phyloP scores from a whole-genome alignment of 768 basidiomycete species.

The Lactifluus subvellereus region DNA sequence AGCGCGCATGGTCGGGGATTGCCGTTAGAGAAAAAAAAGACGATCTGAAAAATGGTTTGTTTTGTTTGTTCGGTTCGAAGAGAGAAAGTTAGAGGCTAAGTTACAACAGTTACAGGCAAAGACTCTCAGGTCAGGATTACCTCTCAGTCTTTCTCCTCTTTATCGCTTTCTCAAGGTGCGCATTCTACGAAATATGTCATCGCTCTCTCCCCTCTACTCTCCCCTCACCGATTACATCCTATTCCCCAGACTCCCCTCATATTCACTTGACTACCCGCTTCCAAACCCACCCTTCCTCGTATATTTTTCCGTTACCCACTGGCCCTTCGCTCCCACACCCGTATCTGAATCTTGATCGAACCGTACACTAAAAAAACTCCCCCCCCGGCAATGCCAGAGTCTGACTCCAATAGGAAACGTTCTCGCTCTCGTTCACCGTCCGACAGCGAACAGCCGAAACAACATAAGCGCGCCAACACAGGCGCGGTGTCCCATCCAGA shows the following conservation, averaged over 20 bases:
- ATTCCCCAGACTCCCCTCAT: constrained; percentile 24
- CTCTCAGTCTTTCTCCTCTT: neutral
- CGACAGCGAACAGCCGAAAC: constrained; percentile 72
- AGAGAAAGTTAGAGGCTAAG: neutral
- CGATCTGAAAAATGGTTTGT: neutral
- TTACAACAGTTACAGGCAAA: no score
- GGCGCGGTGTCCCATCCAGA: constrained; percentile 54
- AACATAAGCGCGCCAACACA: constrained; percentile 79
- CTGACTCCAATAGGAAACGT: constrained; percentile 77
- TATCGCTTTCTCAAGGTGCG: constrained; percentile 19
- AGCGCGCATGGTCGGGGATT: constrained; percentile 2
- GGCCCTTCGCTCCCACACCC: constrained; percentile 29
- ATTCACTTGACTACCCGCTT: constrained; percentile 21
- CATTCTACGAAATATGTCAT: constrained; percentile 17
- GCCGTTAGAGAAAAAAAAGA: neutral
- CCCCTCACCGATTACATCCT: constrained; percentile 28
- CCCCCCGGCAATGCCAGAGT: constrained; percentile 74
- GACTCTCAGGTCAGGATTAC: no score
- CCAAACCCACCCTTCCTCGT: constrained; percentile 25
- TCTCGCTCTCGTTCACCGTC: constrained; percentile 84
- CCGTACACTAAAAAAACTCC: constrained; percentile 26
- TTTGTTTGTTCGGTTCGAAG: constrained; percentile 9
- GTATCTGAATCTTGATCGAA: constrained; percentile 37
- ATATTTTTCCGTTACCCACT: constrained; percentile 30
- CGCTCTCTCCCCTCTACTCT: constrained; percentile 29